Conservation (phyloP, 768 basidiomycete species). For the Rhodotorula kratochvilovae region DNA sequence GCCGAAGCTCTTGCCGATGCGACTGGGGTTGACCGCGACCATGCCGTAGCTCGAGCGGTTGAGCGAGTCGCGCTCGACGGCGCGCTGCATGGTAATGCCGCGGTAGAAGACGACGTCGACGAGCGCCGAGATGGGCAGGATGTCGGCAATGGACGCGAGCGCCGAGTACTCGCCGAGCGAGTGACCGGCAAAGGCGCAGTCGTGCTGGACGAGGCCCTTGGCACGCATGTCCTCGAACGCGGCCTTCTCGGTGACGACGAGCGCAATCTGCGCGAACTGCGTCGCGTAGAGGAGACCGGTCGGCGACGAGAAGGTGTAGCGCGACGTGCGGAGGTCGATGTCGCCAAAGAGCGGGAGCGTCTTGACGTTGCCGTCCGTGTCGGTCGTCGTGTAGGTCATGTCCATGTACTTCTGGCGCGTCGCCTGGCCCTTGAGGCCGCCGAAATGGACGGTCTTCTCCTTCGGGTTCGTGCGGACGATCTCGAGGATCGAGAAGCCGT, state of each 20-base stretch:
- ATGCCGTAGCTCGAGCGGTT: constrained; percentile 96
- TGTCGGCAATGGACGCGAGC: constrained; percentile 93
- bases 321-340: constrained; percentile 87
- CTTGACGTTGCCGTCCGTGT: constrained; percentile 92
- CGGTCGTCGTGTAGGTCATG: constrained; percentile 92
- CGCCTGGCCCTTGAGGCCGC: constrained; percentile 97
- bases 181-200: constrained; percentile 93
- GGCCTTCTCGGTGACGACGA: constrained; percentile 96
- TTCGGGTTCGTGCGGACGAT: constrained; percentile 88
- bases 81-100: constrained; percentile 99
- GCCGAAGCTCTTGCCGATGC: constrained; percentile 88
- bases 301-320: constrained; percentile 98
- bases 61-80: constrained; percentile 87
- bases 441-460: constrained; percentile 96
- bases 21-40: constrained; percentile 98
- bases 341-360: constrained; percentile 93
- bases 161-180: constrained; percentile 98
- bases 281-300: constrained; percentile 93
- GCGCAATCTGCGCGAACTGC: constrained; percentile 96
- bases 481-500: constrained; percentile 97
- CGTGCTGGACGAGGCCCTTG: constrained; percentile 87
- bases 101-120: constrained; percentile 99
- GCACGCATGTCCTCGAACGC: constrained; percentile 97
- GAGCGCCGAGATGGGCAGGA: constrained; percentile 86
- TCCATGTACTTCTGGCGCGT: constrained; percentile 99